A percentile compares a stretch with the other conserved stretches of the same genome.
These are phyloP conservation scores for Achaetomiella virescens DNA, from an alignment of 495 filamentous ascomycete species.

Conservation along the genomic window DNA sequence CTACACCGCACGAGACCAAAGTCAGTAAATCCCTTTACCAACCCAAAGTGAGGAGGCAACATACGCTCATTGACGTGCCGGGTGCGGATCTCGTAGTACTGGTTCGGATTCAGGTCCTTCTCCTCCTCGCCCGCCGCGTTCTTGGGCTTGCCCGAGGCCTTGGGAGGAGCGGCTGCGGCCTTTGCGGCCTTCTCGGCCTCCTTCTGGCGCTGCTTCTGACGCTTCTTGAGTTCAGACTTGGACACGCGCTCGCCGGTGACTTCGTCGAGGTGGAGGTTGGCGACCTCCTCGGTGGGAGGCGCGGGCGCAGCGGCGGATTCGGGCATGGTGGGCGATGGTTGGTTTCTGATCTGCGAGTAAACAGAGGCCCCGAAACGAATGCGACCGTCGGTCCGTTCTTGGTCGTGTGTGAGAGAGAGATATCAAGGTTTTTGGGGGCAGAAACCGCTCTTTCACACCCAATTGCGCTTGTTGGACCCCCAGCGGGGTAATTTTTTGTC, in stretches of 20 bases:
- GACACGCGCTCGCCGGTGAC: constrained; percentile 78
- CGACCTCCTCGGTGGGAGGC: constrained; percentile 50
- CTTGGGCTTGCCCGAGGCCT: constrained; percentile 63
- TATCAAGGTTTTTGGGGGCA: constrained; percentile 5
- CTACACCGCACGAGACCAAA: neutral
- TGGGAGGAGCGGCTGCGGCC: constrained; percentile 66
- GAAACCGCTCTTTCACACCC: neutral
- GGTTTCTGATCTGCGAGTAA: neutral
- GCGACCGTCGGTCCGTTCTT: neutral
- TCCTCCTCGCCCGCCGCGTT: constrained; percentile 38
- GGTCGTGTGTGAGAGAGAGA: neutral
- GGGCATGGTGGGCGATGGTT: constrained; percentile 38
- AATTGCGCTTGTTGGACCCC: constrained; percentile 4
- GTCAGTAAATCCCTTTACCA: neutral
- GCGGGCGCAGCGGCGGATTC: constrained; percentile 39
- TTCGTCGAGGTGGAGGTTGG: constrained; percentile 75
- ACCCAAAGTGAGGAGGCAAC: neutral
- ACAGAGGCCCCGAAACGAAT: neutral
- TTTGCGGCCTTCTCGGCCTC: constrained; percentile 85
- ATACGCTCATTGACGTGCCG: constrained; percentile 68
- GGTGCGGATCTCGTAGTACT: constrained; percentile 93
- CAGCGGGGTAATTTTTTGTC: constrained; percentile 19
- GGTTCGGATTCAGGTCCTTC: constrained; percentile 73
- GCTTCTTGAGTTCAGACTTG: constrained; percentile 91
- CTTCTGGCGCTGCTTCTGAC: constrained; percentile 82